phyloP scores from a whole-genome alignment of 2,329 filamentous ascomycete genomes.

The Arachnopeziza araneosa region DNA sequence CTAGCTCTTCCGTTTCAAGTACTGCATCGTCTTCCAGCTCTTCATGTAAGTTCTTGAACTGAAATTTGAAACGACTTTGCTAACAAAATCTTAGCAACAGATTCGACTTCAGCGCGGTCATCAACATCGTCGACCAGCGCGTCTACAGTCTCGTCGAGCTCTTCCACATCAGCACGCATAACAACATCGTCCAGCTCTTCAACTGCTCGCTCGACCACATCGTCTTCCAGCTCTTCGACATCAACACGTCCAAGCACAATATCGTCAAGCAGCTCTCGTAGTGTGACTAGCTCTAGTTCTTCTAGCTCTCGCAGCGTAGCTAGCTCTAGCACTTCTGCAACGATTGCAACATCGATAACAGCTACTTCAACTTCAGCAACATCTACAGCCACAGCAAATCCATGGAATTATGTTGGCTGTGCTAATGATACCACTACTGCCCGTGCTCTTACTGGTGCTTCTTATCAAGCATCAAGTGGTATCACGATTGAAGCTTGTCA shows the following conservation, averaged over 20 bases:
- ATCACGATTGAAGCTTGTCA: constrained; percentile 21
- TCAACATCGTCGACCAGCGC: background rate
- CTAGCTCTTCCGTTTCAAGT: background rate
- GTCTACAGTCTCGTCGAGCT: constrained; percentile 1
- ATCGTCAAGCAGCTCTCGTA: background rate
- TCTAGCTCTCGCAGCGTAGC: background rate
- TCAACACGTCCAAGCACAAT: background rate
- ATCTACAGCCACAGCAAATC: constrained; percentile 37
- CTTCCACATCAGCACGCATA: constrained; percentile 9
- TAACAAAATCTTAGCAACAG: background rate
- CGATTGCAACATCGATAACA: constrained; percentile 1
- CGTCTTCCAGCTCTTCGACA: background rate
- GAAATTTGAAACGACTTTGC: too few species aligned
- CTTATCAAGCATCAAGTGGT: constrained; percentile 1
- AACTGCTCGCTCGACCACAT: background rate
- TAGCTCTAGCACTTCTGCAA: background rate
- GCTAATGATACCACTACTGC: constrained; percentile 21
- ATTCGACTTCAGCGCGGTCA: background rate
- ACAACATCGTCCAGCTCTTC: background rate
- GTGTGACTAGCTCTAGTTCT: background rate
- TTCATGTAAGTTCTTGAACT: too few species aligned
- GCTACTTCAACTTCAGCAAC: constrained; percentile 38
- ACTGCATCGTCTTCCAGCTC: background rate
- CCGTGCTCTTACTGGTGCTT: constrained; percentile 19
- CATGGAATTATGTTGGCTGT: constrained; percentile 24